Evolutionary conservation across 2,329 filamentous ascomycete species (phyloP), one percentile per base, ranked within the genome.

Genomic region (Calonectria pauciramosa): DNA sequence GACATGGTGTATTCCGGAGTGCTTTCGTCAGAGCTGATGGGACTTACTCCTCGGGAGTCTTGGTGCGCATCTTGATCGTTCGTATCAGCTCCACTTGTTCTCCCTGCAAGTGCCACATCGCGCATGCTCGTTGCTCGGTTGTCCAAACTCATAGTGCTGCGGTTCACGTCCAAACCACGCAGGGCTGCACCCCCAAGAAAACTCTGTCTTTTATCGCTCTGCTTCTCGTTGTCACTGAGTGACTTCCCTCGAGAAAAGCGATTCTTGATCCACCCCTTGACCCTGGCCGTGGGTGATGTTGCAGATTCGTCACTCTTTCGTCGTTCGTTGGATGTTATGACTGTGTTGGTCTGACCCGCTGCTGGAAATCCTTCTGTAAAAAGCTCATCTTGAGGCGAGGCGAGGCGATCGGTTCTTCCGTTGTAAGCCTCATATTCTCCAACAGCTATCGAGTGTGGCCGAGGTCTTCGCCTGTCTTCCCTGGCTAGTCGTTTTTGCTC

Each of bases 251-350:
- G 84, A 0, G 86, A 87, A 74, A 92, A 89, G 8, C 87, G 89
- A 30, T 87, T 89, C 81, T 89, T 91, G 69, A 92, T 85, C 90
- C 90, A 92, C 49, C 86, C 87, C 77, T 87, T 91, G 54, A 90
- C 87, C 74, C 86, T 87, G 65, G 84, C 83, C 4, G 82, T 84
- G 20, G 84, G 83, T 7, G 84, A 86, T 8, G 80, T 79, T 4
- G 80, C 60, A 5, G 76, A 75, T 16, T 81, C 81, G 7, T 76
- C 72, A 1, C 68, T 49, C 64, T 78, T 80, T 32, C 71, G 70
- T 70, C 78, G 76, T 4, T 75, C 78, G 4, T 75, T 71, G 18
- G 74, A 76, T 13, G 68, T 54, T 14, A 74, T 70, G 41, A 71
- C 68, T n/a, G 72, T 68, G 41, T 75, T 71, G 13, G 78, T 77